phyloP scores from a whole-genome alignment of 805 yeast genomes.

The Priceomyces melissophilus region DNA sequence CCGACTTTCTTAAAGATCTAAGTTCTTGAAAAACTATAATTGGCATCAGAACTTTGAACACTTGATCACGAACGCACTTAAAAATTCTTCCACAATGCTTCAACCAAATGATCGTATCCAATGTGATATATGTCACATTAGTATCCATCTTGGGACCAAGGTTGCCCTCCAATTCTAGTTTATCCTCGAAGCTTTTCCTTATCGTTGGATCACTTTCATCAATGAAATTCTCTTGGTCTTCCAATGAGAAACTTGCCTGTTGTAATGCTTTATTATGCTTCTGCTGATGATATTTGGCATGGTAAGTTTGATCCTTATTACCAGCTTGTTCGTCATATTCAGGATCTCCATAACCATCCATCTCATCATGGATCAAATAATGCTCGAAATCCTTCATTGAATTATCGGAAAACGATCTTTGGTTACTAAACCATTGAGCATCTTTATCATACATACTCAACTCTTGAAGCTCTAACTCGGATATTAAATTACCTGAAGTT shows the following conservation, averaged over 20 bases:
- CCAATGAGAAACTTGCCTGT: constrained; percentile 8
- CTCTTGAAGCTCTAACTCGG: constrained; percentile 6
- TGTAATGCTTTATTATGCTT: constrained; percentile 16
- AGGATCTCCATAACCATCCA: constrained; percentile 23
- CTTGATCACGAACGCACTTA: constrained; percentile 60
- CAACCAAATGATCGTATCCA: constrained; percentile 79
- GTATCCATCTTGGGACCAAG: constrained; percentile 58
- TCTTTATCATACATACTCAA: constrained; percentile 22
- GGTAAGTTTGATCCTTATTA: constrained; percentile 7
- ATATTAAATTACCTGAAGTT: constrained; percentile 25
- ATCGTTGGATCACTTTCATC: constrained; percentile 5
- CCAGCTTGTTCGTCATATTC: constrained; percentile 31
- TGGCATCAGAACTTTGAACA: constrained; percentile 63
- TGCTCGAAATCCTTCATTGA: constrained; percentile 11
- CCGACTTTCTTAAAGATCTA: constrained; percentile 64
- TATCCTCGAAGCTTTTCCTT: constrained; percentile 6
- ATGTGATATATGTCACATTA: constrained; percentile 52
- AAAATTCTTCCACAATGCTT: constrained; percentile 75
- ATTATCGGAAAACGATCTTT: constrained; percentile 10
- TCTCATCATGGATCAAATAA: constrained; percentile 19
- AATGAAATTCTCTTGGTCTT: constrained; percentile 14
- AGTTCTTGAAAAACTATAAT: constrained; percentile 76
- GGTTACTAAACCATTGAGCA: constrained; percentile 20
- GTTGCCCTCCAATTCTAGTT: constrained; percentile 38
- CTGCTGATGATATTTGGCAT: constrained; percentile 15